A percentile compares a stretch with the other conserved stretches of the same genome.
These are phyloP conservation scores for Chalciporus pseudorubinellus DNA, from an alignment of 768 basidiomycete species.

Conservation along the genomic window DNA sequence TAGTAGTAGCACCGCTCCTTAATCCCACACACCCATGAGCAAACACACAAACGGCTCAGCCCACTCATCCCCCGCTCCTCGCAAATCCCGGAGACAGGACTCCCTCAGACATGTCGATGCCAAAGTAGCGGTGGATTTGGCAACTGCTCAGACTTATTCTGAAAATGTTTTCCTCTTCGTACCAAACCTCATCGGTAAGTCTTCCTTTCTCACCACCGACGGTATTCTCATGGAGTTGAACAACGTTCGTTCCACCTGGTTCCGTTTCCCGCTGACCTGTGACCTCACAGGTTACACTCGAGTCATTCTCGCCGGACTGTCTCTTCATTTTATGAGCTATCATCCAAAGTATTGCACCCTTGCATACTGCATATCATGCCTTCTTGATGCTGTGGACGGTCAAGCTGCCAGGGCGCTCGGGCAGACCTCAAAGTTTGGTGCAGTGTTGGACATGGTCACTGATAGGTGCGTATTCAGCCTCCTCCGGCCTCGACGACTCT, in stretches of 20 bases:
- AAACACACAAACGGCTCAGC: constrained; percentile 25
- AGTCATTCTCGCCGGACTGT: constrained; percentile 83
- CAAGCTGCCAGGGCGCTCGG: constrained; percentile 84
- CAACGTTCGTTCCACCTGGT: neutral
- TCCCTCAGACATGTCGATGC: constrained; percentile 77
- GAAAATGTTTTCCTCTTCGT: constrained; percentile 98
- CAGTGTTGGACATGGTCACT: constrained; percentile 98
- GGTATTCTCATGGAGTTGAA: too few relatives aligned
- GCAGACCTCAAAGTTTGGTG: constrained; percentile 95
- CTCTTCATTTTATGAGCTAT: constrained; percentile 91
- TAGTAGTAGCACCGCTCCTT: neutral
- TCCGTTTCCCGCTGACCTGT: constrained; percentile 3
- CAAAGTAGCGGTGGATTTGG: constrained; percentile 82
- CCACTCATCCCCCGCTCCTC: constrained; percentile 28
- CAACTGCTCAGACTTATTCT: constrained; percentile 79
- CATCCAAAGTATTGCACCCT: constrained; percentile 92
- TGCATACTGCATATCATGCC: constrained; percentile 84
- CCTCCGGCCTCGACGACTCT: neutral
- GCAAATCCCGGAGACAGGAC: constrained; percentile 41
- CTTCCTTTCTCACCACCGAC: neutral
- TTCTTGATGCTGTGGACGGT: constrained; percentile 95
- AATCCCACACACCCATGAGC: constrained; percentile 22
- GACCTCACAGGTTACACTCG: constrained; percentile 73
- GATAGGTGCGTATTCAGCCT: constrained; percentile 66
- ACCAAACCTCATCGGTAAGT: constrained; percentile 91